These are phyloP conservation scores for Lolium perenne DNA, from an alignment of 176 grass and related monocot species.

Conservation along the genomic window DNA sequence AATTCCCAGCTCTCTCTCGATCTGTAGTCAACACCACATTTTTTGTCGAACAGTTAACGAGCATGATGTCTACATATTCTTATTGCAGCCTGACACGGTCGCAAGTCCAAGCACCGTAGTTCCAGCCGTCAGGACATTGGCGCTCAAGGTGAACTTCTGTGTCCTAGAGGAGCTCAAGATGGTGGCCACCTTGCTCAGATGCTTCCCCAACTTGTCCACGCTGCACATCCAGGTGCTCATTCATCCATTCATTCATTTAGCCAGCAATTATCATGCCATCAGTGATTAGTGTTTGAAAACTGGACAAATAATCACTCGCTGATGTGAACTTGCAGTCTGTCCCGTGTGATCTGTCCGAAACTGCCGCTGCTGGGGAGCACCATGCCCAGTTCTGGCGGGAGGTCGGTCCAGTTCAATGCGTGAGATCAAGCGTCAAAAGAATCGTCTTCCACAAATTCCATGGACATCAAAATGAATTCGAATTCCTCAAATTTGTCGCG, in stretches of 20 bases:
- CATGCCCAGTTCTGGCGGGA: neutral
- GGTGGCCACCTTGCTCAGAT: slow-evolving; percentile 29
- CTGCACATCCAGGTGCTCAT: slow-evolving; percentile 22
- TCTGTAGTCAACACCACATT: too few species aligned
- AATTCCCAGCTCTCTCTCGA: too few species aligned
- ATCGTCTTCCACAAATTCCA: slow-evolving; percentile 1
- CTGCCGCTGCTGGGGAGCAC: neutral
- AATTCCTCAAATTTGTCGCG: neutral
- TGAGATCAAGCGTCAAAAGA: neutral
- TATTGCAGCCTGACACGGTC: too few species aligned
- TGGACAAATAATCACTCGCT: neutral
- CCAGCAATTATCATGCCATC: neutral
- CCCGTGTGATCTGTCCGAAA: neutral
- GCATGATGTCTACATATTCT: too few species aligned
- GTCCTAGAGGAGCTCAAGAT: neutral
- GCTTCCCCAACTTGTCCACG: slow-evolving; percentile 36
- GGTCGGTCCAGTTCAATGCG: neutral
- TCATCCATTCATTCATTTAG: too few species aligned
- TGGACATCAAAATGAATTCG: neutral
- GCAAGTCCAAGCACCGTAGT: too few species aligned
- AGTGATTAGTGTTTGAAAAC: neutral
- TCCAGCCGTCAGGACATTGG: slow-evolving; percentile 31
- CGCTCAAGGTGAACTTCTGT: slow-evolving; percentile 22
- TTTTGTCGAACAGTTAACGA: too few species aligned
- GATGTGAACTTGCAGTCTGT: slow-evolving; percentile 33